Percentiles rank a stretch among this genome's conserved stretches.
Evolutionary conservation across 768 basidiomycete species (phyloP).

Genomic region (Lactifluus hygrophoroides): DNA sequence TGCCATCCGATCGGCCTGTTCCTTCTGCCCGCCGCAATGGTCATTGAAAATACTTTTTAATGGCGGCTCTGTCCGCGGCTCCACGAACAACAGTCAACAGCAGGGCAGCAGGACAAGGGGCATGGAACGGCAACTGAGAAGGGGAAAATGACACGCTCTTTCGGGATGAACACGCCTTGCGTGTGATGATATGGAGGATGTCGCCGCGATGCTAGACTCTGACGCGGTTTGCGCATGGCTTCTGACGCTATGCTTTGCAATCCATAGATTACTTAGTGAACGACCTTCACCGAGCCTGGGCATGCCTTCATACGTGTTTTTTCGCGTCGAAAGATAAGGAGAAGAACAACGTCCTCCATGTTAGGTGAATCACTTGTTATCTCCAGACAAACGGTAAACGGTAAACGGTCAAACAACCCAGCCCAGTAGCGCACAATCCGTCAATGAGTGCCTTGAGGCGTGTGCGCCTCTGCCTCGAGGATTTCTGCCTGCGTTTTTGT

Average conservation of each 20-base stretch:
- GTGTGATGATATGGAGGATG: not conserved
- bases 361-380: not conserved
- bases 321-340: constrained; percentile 4
- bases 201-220: not conserved
- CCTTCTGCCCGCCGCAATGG: constrained; percentile 8
- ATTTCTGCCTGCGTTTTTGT: constrained; percentile 59
- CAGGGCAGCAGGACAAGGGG: constrained; percentile 2
- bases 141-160: constrained; percentile 3
- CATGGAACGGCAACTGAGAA: constrained; percentile 3
- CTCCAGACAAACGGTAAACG: not conserved
- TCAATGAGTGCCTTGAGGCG: constrained; percentile 16
- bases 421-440: not conserved
- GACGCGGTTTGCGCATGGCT: constrained; percentile 1
- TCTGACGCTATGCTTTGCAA: constrained; percentile 1
- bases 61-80: constrained; percentile 10
- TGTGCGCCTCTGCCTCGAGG: constrained; percentile 14
- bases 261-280: not conserved
- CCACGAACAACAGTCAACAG: constrained; percentile 7
- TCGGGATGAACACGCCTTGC: not conserved
- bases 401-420: not conserved
- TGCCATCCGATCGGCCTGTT: constrained; percentile 6
- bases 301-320: constrained; percentile 9
- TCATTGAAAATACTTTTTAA: constrained; percentile 8
- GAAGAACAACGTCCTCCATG: not conserved
- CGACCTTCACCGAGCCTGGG: not conserved